Conservation (phyloP, 2,329 filamentous ascomycete species). For the Fusarium vanettenii region DNA sequence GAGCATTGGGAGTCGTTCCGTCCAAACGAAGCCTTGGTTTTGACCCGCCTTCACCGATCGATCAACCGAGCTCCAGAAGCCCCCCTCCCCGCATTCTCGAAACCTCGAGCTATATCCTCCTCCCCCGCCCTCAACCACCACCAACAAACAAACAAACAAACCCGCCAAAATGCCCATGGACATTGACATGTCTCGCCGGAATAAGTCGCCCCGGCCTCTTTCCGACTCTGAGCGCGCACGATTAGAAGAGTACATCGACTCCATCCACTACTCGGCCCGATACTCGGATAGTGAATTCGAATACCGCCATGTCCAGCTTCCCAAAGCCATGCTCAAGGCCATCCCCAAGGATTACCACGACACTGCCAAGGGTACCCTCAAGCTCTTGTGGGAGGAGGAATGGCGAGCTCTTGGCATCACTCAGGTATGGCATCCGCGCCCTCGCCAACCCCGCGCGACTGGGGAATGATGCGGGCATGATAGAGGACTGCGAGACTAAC, state of each 20-base stretch:
- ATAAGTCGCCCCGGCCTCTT: conserved; percentile 84
- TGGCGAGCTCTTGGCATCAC: conserved; percentile 98
- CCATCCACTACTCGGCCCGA: conserved; percentile 96
- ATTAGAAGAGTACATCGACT: conserved; percentile 91
- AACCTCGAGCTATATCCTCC: conserved; percentile 15
- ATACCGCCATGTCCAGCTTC: conserved; percentile 97
- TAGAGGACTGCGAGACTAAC: conserved; percentile 25
- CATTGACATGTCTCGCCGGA: conserved; percentile 87
- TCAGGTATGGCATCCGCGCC: conserved; percentile 70
- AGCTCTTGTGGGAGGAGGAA: conserved; percentile 97
- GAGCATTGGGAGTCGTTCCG: conserved; percentile 14
- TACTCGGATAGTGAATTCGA: conserved; percentile 95
- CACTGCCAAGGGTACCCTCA: conserved; percentile 87
- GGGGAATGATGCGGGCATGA: background rate
- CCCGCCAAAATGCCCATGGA: conserved; percentile 50
- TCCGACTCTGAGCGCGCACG: conserved; percentile 84
- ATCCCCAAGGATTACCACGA: conserved; percentile 98
- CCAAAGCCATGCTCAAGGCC: conserved; percentile 97
- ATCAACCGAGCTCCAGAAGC: conserved; percentile 33
- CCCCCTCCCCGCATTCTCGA: conserved; percentile 34
- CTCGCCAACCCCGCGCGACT: background rate
- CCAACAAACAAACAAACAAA: conserved; percentile 7
- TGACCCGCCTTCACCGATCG: conserved; percentile 33
- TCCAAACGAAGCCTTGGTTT: conserved; percentile 17
- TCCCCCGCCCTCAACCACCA: conserved; percentile 2